phyloP scores from a whole-genome alignment of 1,284 basidiomycete species.

The Exobasidium cylindrosporum region DNA sequence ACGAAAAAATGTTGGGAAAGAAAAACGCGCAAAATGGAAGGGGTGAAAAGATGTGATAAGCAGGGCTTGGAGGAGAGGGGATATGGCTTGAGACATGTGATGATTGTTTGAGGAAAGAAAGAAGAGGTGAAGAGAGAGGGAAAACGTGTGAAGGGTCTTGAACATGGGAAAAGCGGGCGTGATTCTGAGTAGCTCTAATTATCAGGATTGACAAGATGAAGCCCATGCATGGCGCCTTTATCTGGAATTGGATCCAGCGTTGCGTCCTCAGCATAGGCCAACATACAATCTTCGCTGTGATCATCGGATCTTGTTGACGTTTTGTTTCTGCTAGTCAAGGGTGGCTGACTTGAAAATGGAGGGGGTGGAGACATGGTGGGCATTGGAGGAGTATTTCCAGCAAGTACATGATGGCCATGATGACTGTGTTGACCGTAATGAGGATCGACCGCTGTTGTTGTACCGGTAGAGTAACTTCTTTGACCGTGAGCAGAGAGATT shows the following conservation, averaged over 20 bases:
- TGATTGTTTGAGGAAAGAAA: no score
- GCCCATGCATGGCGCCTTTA: background rate
- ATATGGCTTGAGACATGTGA: no score
- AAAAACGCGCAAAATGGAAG: no score
- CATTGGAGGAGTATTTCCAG: no score
- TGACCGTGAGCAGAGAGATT: background rate
- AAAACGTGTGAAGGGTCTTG: background rate
- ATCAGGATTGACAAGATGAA: slow-evolving; percentile 5
- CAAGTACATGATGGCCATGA: no score
- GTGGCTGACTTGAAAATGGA: background rate
- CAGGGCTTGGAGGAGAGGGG: no score
- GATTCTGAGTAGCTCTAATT: background rate
- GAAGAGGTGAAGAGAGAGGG: background rate
- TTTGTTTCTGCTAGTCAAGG: background rate
- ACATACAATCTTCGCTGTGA: background rate
- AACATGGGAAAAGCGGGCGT: background rate
- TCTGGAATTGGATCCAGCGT: background rate
- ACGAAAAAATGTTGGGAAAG: no score
- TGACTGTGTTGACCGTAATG: no score
- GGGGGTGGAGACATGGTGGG: background rate
- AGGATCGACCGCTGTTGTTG: background rate
- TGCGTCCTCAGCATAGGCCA: background rate
- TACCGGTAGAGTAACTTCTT: background rate
- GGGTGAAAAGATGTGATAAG: no score
- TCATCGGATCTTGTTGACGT: no score